Evolutionary conservation across 345 rosid genomes (phyloP), one percentile per base, ranked within the genome.

Genomic region (Citrus mangshanensis): DNA sequence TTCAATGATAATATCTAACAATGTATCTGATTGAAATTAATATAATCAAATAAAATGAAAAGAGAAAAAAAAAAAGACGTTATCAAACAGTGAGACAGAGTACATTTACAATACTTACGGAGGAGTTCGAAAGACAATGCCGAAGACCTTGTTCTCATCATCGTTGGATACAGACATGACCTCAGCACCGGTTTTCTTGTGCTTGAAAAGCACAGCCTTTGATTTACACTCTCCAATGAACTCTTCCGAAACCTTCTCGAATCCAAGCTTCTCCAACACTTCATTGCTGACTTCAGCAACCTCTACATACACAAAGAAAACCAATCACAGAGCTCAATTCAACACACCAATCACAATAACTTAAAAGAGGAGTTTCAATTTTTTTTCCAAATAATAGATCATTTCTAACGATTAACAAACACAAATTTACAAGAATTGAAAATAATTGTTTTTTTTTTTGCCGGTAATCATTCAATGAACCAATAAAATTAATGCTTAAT

Each of bases 141-240:
- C 98, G 4, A 91, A 93, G 75, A 91, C 98, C 86, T 93, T 93
- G 82, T 93, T 93, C 90, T 93, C 96, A 59, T 93, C 98, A 21
- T 89, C 90, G 34, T 96, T 96, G 8, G 97, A 90, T 68, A 96
- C 97, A 49, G 98, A 94, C 95, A 93, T 92, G 63, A 96, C 88
- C 83, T 96, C 94, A 9, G 95, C 89, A 30, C 98, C 98, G 3
- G 98, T 93, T 85, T 91, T 94, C 88, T 91, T 96, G 83, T 96
- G 99, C 77, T 84, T 93, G 82, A 91, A 93, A 22, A 96, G 93
- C 67, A 86, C 85, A 59, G 91, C 95, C 75, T 86, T 94, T 27
- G 98, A 96, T 84, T 96, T 94, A 79, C 98, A 94, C 86, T 96
- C 99, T 13, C 85, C 87, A 34, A 96, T 94, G 83, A 91, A 93